Evolutionary conservation across 768 basidiomycete species (phyloP), one percentile per base, ranked within the genome.

Genomic region (Pulveroboletus sp.): DNA sequence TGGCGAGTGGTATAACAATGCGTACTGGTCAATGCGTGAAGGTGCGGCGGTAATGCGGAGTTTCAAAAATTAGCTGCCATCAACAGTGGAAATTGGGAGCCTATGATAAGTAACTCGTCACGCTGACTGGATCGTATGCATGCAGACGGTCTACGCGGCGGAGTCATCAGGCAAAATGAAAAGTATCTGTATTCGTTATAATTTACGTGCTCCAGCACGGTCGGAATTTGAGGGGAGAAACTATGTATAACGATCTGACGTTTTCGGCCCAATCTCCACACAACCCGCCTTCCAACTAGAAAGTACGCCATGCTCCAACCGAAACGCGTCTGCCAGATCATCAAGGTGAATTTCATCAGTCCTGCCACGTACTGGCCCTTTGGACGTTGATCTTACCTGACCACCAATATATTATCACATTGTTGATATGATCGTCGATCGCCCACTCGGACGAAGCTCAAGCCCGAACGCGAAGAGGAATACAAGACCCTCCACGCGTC

Each of bases 311-410:
- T 54, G 53, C 22, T 48, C 53, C 63, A 51, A 45, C 65, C 22
- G 10, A 82, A 79, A 67, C 78, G 86, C 45, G 69, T 88, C 46
- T 87, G 84, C 62, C 86, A 89, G 61, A 74, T 89, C 37, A 83
- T 88, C 63, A 82, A 82, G 69, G 81, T 87, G 46, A 60, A 44
- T n/a, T 44, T 24, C 22, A 5, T 2, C 2, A 26, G 41, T 35
- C 20, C 19, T 3, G 16, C 43, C 4, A 10, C n/a, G 17, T n/a
- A n/a, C n/a, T n/a, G 12, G 4, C 4, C 7, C 31, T 11, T 31
- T 11, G 31, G 31, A 14, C 4, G 31, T 31, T 31, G 2, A 29
- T 29, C 2, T 29, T 7, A 29, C 27, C 27, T 22, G 12, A 24
- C n/a, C n/a, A n/a, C n/a, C n/a, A n/a, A n/a, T n/a, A n/a, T n/a